Percentiles rank a stretch among this genome's conserved stretches.
Conservation (phyloP, 805 yeast species). For the Ogataea parapolymorpha region DNA sequence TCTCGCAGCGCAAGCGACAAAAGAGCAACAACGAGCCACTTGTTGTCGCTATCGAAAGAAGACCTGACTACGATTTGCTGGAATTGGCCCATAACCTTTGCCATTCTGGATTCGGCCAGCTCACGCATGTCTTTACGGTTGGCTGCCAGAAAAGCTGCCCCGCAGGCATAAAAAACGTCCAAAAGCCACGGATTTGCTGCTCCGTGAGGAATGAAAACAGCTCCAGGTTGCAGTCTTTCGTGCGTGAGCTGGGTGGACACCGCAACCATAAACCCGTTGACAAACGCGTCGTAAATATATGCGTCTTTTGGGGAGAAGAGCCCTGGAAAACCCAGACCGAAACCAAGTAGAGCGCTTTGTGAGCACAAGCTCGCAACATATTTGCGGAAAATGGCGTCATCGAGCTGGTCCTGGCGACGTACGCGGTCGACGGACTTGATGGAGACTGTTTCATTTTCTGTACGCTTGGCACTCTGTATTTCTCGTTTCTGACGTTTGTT, state of each 20-base stretch:
- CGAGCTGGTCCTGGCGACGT: constrained; percentile 1
- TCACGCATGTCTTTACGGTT: constrained; percentile 26
- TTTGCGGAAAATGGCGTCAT: constrained; percentile 26
- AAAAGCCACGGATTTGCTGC: constrained; percentile 22
- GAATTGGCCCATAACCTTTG: constrained; percentile 13
- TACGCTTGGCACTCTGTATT: too few relatives aligned
- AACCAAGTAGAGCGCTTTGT: constrained; percentile 11
- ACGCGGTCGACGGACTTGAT: background rate
- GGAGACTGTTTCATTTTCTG: too few relatives aligned
- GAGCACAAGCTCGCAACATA: constrained; percentile 15
- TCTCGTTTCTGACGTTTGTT: constrained; percentile 2
- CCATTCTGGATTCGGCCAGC: constrained; percentile 24
- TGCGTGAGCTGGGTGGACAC: constrained; percentile 43
- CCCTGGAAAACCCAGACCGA: constrained; percentile 14
- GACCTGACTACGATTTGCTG: constrained; percentile 18
- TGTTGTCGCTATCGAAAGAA: constrained; percentile 12
- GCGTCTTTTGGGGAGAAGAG: constrained; percentile 16
- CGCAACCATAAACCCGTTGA: constrained; percentile 39
- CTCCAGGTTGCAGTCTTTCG: constrained; percentile 37
- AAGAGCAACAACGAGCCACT: constrained; percentile 40
- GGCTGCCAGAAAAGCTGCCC: constrained; percentile 36
- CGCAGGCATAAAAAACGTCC: constrained; percentile 38
- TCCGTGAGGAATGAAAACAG: constrained; percentile 39
- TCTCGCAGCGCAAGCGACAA: constrained; percentile 38
- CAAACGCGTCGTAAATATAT: constrained; percentile 34